Base-by-base conservation (phyloP, 2,329 filamentous ascomycete species). In the Pseudocercospora fuligena region DNA sequence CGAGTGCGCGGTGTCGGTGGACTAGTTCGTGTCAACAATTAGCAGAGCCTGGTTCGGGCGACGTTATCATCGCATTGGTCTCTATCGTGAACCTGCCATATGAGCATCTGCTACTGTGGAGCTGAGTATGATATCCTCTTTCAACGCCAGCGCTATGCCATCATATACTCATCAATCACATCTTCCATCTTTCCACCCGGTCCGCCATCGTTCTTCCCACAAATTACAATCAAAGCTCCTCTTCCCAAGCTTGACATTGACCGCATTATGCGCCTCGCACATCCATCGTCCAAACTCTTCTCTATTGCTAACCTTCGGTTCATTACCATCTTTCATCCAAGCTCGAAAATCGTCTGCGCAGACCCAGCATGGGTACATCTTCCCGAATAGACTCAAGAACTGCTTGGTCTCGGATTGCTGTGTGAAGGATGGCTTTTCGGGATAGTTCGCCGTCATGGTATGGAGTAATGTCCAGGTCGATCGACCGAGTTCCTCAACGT, bases 181-280 rank as follows among this genome's bases (percentile, higher is more conserved):
- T 64, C 88, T 81, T 21, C 88, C 88, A 82, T 90, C 88, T 77
- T 84, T 87, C 90, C 92, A 97, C 0, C 95, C 95, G 1, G 91
- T 95, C 81, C 91, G 86, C 95, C 95, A 99, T 78, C 95, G 87
- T 84, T 98, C 92, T 79, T 97, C 90, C 94, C 95, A 98, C 74
- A 84, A 87, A 63, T 83, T 84, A 81, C 95, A 99, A 84, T 99
- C 93, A 81, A 99, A 99, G 73, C 86, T 86, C 66, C 87, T 85
- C 86, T 99, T 99, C 59, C 95, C 95, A 73, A 99, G 80, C 83
- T 97, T 98, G 67, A 84, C 84, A 79, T 96, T 96, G 54, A 96
- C 92, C 29, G 92, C 91, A 80, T 96, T 96, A 79, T 96, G 92
- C 67, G 92, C 92, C 75, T 91, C 89, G 76, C 92, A 96, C 78